Evolutionary conservation across 1,139 yeast species (phyloP), one percentile per base, ranked within the genome.

Genomic region (Protomyces inouyei): DNA sequence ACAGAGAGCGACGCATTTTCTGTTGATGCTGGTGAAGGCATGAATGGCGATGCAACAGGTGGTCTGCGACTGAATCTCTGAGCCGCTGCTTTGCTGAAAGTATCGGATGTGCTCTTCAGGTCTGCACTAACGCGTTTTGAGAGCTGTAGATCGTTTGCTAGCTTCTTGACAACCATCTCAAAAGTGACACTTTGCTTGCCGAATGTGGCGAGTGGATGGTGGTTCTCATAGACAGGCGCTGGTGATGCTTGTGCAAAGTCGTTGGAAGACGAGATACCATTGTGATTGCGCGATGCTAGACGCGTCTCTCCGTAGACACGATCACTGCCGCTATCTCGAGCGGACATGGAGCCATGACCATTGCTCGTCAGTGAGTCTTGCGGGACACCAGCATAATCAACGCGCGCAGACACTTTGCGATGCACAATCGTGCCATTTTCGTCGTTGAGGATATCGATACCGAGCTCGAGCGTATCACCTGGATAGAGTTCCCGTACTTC

Each of bases 391-490:
- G 64, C 68, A 55, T 59, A 60, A 23, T 68, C 69, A 16, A 69
- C 68, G 35, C 64, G 55, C 2, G 71, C 71, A 3, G 70, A 64
- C 1, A 70, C 71, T 10, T 67, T 65, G 38, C 66, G 65, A 53
- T 69, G 71, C 23, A 68, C 48, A 37, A 70, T 57, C 9, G 66
- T 51, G n/a, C 69, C 60, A 12, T 60, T 68, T 3, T 69, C 71
- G 46, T 66, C 65, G 43, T 60, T 60, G 66, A 65, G 40, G 69
- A 95, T 89, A 72, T 95, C 95, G 65, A 95, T 90, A 1, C 99
- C 98, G 66, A 95, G 79, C 72, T 93, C 95, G 18, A 93, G 82
- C 12, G 83, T 79, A 75, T 93, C 98, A 16, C 90, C 93, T 48
- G 85, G 80, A 66, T 84, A 80, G 61, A 93, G 76, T 70, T 85